Evolutionary conservation across 371 early-diverging fungal species (phyloP), one percentile per base, ranked within the genome.

Genomic region (Circinella minor): DNA sequence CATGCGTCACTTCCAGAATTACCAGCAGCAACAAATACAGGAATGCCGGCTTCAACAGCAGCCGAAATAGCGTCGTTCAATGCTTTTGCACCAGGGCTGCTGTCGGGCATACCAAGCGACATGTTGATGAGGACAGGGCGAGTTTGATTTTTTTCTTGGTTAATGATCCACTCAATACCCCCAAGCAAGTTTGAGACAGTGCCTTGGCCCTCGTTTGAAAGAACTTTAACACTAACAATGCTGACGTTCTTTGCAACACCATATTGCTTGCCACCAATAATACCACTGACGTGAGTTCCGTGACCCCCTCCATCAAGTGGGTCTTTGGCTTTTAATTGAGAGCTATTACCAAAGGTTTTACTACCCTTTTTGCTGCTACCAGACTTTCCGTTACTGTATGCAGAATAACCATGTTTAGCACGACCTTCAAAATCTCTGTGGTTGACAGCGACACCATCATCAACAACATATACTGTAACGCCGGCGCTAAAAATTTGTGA

Each of bases 181-280:
- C 83, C 83, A 48, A 94, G 81, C 17, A 95, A 84, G 62, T 81
- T 88, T 3, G 89, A 85, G 66, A 84, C 84, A 11, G 88, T 79
- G 27, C 96, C 95, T 17, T 73, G 74, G 20, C 96, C 94, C 14
- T 77, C 67, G 34, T 76, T 72, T 71, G 86, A 78, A 17, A 98
- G 80, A 14, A 97, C 96, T 80, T 96, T 94, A 59, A 96, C 95
- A 67, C 92, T 92, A 47, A 95, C 84, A 27, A 98, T 61, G 27
- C 77, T 88, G 49, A 87, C 92, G 70, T 95, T 93, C 76, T 96
- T 96, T 67, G 97, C 95, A 49, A 98, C 92, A 74, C 97, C 98
- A 76, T 85, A 92, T 1, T 81, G 87, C 39, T 78, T 85, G 36
- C 93, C 90, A 39, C 84, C 96, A 70, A 94, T 88, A 37, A 91